Conservation (phyloP, 2,329 filamentous ascomycete species). For the Trichoderma sp. region DNA sequence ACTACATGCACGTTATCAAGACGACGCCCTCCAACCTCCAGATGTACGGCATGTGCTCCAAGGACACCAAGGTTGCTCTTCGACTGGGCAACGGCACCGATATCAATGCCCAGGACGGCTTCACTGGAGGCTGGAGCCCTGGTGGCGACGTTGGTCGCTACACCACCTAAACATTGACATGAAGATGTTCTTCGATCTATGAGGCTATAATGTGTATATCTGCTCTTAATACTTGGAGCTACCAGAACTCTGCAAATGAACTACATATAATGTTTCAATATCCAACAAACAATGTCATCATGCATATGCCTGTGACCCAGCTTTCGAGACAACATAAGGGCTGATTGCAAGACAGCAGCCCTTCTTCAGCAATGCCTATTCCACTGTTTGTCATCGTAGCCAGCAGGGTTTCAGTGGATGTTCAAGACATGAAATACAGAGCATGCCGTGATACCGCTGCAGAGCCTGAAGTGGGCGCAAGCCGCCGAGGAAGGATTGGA, state of each 20-base stretch:
- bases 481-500: neutral
- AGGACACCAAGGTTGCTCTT: conserved; percentile 42
- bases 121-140: conserved; percentile 42
- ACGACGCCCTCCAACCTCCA: conserved; percentile 45
- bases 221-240: neutral
- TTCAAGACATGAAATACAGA: too few relatives aligned
- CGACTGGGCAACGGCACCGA: conserved; percentile 43
- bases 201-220: neutral
- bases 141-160: conserved; percentile 44
- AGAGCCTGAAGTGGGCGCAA: neutral
- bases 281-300: neutral
- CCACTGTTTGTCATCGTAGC: too few relatives aligned
- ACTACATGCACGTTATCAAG: conserved; percentile 45
- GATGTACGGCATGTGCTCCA: conserved; percentile 47
- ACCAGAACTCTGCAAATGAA: neutral
- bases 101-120: conserved; percentile 39
- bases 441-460: too few relatives aligned
- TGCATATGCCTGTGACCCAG: too few relatives aligned
- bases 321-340: too few relatives aligned
- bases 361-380: too few relatives aligned
- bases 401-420: too few relatives aligned
- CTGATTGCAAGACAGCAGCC: too few relatives aligned
- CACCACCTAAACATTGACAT: conserved; percentile 31
- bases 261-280: too few relatives aligned
- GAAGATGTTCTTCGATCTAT: neutral